These are phyloP conservation scores for Pestalotiopsis sp. DNA, from an alignment of 2,329 filamentous ascomycete species.

Conservation along the genomic window DNA sequence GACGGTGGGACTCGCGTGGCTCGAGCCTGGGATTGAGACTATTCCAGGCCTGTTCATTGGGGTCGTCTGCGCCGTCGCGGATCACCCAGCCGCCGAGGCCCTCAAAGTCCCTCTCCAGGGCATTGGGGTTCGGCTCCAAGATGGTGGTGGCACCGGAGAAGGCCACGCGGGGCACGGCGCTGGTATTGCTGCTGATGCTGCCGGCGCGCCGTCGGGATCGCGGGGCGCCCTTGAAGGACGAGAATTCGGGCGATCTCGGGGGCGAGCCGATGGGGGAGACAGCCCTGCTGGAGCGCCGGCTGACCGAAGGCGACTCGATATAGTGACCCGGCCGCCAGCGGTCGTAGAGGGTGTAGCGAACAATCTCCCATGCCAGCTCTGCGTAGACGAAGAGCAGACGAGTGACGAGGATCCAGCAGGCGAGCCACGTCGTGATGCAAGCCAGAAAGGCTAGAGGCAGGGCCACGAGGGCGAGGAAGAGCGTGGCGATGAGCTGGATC, in stretches of 20 bases:
- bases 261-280: constrained; percentile 18
- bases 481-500: constrained; percentile 58
- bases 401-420: constrained; percentile 63
- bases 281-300: constrained; percentile 12
- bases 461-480: constrained; percentile 64
- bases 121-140: constrained; percentile 46
- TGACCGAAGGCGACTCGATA: constrained; percentile 24
- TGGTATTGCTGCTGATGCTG: constrained; percentile 24
- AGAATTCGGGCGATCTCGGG: constrained; percentile 17
- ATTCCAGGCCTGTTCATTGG: constrained; percentile 42
- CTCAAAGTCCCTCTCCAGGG: constrained; percentile 59
- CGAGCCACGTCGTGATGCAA: constrained; percentile 63
- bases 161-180: constrained; percentile 1
- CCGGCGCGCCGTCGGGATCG: constrained; percentile 23
- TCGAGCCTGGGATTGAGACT: constrained; percentile 34
- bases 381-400: constrained; percentile 65
- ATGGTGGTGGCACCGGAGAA: constrained; percentile 33
- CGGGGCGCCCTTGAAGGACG: constrained; percentile 17
- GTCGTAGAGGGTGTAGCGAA: constrained; percentile 57
- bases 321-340: constrained; percentile 34
- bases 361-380: constrained; percentile 60
- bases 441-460: constrained; percentile 66
- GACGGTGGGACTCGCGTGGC: constrained; percentile 26
- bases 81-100: constrained; percentile 62
- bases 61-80: constrained; percentile 24